Evolutionary conservation across 2,329 filamentous ascomycete species (phyloP).

Genomic region (Penicillium digitatum): DNA sequence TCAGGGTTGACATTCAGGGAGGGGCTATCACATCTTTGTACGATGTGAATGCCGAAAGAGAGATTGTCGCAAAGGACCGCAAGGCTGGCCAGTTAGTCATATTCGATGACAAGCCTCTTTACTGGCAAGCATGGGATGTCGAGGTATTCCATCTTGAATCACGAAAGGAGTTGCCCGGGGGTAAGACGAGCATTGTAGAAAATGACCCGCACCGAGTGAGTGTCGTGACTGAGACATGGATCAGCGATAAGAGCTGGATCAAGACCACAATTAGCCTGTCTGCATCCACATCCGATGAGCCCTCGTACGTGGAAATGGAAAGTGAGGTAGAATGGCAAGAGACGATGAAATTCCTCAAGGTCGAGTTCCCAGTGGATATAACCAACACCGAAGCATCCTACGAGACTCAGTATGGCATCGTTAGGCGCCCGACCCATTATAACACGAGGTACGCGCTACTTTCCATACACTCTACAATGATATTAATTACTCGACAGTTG

Average conservation of each 20-base stretch:
- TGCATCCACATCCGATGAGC: conserved; percentile 61
- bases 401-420: conserved; percentile 89
- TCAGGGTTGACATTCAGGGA: conserved; percentile 66
- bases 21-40: conserved; percentile 82
- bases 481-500: conserved; percentile 51
- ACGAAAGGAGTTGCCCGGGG: conserved; percentile 67
- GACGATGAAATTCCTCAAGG: conserved; percentile 96
- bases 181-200: conserved; percentile 67
- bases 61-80: conserved; percentile 66
- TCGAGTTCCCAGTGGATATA: conserved; percentile 92
- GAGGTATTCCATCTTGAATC: conserved; percentile 94
- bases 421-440: conserved; percentile 89
- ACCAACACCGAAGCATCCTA: conserved; percentile 90
- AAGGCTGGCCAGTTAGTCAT: conserved; percentile 90
- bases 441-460: conserved; percentile 70
- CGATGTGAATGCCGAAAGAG: conserved; percentile 68
- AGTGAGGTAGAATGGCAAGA: conserved; percentile 96
- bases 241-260: conserved; percentile 81
- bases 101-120: conserved; percentile 94
- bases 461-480: not conserved
- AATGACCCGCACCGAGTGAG: conserved; percentile 71
- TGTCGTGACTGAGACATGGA: conserved; percentile 76
- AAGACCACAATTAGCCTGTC: conserved; percentile 79
- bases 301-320: conserved; percentile 70
- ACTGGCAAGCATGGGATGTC: conserved; percentile 98